Evolutionary conservation across 805 yeast species (phyloP), one percentile per base, ranked within the genome.

Genomic region (Kodamaea neixiangensis): DNA sequence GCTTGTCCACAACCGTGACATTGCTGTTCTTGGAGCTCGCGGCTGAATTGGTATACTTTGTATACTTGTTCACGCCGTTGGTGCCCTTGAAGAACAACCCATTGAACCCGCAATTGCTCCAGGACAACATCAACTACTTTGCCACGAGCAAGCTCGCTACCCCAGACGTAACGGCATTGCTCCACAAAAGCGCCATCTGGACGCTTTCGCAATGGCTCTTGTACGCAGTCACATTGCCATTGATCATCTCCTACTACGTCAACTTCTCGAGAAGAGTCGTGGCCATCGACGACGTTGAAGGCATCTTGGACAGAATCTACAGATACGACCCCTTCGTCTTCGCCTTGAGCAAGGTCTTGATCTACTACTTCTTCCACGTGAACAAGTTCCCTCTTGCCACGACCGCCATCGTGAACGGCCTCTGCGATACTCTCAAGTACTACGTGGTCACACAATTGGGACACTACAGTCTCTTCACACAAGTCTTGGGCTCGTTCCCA

Each of bases 291-390:
- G 69, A 64, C 46, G 73, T 67, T 35, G 72, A 67, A 25, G 64
- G 61, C 21, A 60, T 66, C 41, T 56, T 68, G 41, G 55, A 50
- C 41, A 70, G 79, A 64, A 66, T 68, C 50, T 72, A 73, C 62
- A 65, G 60, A 46, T 75, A 63, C 63, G 88, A 83, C 63, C 86
- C 87, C 39, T 73, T 82, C 54, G 67, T 76, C 45, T 62, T 66
- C 49, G 66, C 69, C 39, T 64, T 82, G 57, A 54, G 72, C 47
- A 81, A 81, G 62, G 62, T 77, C 25, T 58, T 81, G 53, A 54
- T 76, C 20, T 70, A 72, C 54, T 75, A 71, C 63, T 62, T 70
- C 51, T 58, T 75, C 50, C 64, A 65, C 58, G 69, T 67, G 55
- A 65, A 62, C 60, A 54, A 50, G 66, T 71, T 63, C 29, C 65